Conservation (phyloP, 768 basidiomycete species). For the Boletus pseudo-olivaceus region DNA sequence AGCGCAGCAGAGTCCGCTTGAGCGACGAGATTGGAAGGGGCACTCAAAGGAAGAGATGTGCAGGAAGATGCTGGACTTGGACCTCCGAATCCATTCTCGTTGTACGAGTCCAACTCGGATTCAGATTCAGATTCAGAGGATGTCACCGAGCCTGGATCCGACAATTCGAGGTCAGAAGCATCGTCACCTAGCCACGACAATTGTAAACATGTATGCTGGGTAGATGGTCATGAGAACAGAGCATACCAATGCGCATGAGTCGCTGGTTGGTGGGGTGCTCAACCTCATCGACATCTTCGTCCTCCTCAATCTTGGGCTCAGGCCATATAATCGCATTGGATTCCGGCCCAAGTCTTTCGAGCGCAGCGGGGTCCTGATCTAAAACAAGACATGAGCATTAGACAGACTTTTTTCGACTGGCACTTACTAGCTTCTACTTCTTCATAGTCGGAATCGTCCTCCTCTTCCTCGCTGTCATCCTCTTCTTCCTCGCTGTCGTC, state of each 20-base stretch:
- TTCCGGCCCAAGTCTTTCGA: slow-evolving; percentile 55
- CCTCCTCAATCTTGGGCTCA: slow-evolving; percentile 49
- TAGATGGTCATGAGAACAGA: not conserved
- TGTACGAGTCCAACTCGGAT: slow-evolving; percentile 39
- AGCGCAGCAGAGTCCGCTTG: slow-evolving; percentile 45
- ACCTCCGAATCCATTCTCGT: slow-evolving; percentile 38
- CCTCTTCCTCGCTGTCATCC: slow-evolving; percentile 35
- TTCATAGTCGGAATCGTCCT: slow-evolving; percentile 61
- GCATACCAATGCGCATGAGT: slow-evolving; percentile 70
- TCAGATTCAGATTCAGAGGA: slow-evolving; percentile 46
- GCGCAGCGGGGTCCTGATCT: slow-evolving; percentile 49
- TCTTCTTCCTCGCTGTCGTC: slow-evolving; percentile 33
- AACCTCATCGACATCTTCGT: slow-evolving; percentile 59
- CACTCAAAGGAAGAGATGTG: slow-evolving; percentile 41
- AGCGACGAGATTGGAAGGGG: slow-evolving; percentile 37
- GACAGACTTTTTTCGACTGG: not conserved
- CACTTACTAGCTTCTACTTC: slow-evolving; percentile 63
- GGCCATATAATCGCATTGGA: slow-evolving; percentile 86
- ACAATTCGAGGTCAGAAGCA: slow-evolving; percentile 57
- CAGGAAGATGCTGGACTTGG: slow-evolving; percentile 43
- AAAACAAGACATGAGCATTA: slow-evolving; percentile 1
- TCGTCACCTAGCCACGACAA: slow-evolving; percentile 45
- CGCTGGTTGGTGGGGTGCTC: slow-evolving; percentile 67
- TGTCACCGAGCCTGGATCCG: slow-evolving; percentile 56
- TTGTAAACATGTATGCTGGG: not conserved